These are phyloP conservation scores for Candida sp. DNA, from an alignment of 1,139 yeast genomes.

Conservation along the genomic window DNA sequence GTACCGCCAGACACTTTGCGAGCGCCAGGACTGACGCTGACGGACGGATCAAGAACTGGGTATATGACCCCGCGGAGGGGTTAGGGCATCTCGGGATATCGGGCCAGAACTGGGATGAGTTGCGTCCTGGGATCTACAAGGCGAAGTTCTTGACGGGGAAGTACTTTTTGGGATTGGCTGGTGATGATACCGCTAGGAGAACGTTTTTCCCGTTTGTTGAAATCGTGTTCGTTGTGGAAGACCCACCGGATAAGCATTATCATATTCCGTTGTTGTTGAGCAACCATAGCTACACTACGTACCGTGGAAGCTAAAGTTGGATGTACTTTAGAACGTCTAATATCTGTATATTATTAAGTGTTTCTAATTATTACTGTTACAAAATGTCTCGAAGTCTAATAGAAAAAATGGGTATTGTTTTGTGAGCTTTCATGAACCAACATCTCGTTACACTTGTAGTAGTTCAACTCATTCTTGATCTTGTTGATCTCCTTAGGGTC, in stretches of 20 bases:
- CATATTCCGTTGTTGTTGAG: conserved; percentile 86
- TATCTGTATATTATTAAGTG: too few species aligned
- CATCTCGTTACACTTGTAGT: conserved; percentile 58
- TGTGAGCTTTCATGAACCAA: conserved; percentile 56
- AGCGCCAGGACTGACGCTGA: conserved; percentile 72
- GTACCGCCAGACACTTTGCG: conserved; percentile 51
- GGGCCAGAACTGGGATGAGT: conserved; percentile 37
- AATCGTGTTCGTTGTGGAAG: conserved; percentile 65
- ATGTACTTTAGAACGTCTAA: neutral
- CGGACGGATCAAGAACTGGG: conserved; percentile 80
- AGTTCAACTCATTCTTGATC: conserved; percentile 55
- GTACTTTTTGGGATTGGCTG: conserved; percentile 45
- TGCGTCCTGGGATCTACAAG: conserved; percentile 68
- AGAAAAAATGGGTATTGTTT: conserved; percentile 56
- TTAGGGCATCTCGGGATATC: conserved; percentile 34
- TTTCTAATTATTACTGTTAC: neutral
- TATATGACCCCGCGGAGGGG: conserved; percentile 41
- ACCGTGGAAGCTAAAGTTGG: conserved; percentile 68
- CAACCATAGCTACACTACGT: conserved; percentile 86
- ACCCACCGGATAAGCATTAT: conserved; percentile 78
- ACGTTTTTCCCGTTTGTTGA: conserved; percentile 89
- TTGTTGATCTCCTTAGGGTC: conserved; percentile 49
- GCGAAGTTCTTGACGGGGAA: conserved; percentile 76
- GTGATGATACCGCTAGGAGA: conserved; percentile 6
- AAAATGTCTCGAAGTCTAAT: conserved; percentile 19